These are phyloP conservation scores for Penicillium thymicola DNA, from an alignment of 2,329 filamentous ascomycete species.

Conservation along the genomic window DNA sequence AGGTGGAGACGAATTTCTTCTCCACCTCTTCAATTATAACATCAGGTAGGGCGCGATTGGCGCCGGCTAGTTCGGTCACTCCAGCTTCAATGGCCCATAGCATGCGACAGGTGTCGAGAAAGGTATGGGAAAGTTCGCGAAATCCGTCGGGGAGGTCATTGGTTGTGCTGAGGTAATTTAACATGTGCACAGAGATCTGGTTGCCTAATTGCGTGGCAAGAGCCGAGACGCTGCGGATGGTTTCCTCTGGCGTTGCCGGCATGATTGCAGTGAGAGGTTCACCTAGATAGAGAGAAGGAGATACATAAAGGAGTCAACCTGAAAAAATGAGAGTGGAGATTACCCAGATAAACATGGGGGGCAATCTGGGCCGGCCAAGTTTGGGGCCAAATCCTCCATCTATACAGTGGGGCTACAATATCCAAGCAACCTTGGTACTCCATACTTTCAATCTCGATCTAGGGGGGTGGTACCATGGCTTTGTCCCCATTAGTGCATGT, in stretches of 20 bases:
- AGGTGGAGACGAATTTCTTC: slow-evolving; percentile 60
- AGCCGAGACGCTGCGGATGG: slow-evolving; percentile 46
- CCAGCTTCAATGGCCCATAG: slow-evolving; percentile 68
- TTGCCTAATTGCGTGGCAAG: slow-evolving; percentile 60
- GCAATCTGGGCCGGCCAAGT: neutral
- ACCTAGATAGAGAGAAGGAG: neutral
- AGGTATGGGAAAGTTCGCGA: slow-evolving; percentile 60
- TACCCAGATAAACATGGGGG: neutral
- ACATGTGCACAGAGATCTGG: slow-evolving; percentile 61
- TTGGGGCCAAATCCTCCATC: neutral
- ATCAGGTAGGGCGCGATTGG: slow-evolving; percentile 53
- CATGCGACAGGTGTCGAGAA: slow-evolving; percentile 64
- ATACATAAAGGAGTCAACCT: neutral
- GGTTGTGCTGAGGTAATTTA: slow-evolving; percentile 60
- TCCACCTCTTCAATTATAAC: slow-evolving; percentile 64
- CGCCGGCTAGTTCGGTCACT: slow-evolving; percentile 53
- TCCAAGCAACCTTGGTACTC: too few species aligned
- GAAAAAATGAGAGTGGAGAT: neutral
- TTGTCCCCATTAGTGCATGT: neutral
- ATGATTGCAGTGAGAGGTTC: slow-evolving; percentile 1
- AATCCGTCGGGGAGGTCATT: slow-evolving; percentile 56
- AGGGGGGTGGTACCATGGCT: neutral
- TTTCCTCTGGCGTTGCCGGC: slow-evolving; percentile 13
- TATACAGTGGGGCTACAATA: neutral
- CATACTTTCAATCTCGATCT: neutral